Base-by-base conservation (phyloP, 1,139 yeast species). In the Candida mesenterica region DNA sequence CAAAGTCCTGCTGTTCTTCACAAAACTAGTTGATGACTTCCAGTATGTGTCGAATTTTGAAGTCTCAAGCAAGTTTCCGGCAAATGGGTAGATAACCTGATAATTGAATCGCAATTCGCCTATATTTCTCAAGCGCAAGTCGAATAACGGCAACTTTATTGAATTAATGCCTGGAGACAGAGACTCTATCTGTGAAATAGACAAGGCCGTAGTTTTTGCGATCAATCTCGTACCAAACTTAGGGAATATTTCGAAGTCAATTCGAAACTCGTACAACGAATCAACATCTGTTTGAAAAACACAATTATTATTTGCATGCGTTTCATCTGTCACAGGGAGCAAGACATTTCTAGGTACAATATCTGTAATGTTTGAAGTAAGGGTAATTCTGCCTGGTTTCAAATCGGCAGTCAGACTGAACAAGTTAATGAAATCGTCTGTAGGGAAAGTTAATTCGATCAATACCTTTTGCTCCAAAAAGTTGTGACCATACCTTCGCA, bases 11-110 rank as follows among this genome's bases (percentile, higher is more conserved):
- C 52, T 57, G 36, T 57, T 59, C 36, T 65, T 67, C 15, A 65
- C 62, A 36, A 65, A 62, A 31, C 64, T 63, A 4, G 75, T 76
- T 0, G 95, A 85, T 1, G 95, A 82, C 60, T 90, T 92, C 98
- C 98, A 92, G 61, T 92, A 92, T 0, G 97, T 90, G 53, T 90
- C 97, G 55, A 87, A 90, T 62, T 89, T 87, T 4, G 96, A 82
- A 28, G 95, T 86, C 57, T 90, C 97, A 38, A 92, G 66, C 7
- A 95, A 82, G 10, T 71, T 72, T 4, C 97, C 97, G 4, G 83
- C 72, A 58, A 83, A 92, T n/a, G 98, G 97, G 55, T 81, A 80
- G 37, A 92, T 87, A 5, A 92, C 77, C 50, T 88, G 94, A 61
- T 81, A 89, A 42, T 79, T 77, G 59, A 90, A 84, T 24, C 73